Conservation (phyloP, 805 yeast genomes). For the Schizosaccharomyces cryophilus region DNA sequence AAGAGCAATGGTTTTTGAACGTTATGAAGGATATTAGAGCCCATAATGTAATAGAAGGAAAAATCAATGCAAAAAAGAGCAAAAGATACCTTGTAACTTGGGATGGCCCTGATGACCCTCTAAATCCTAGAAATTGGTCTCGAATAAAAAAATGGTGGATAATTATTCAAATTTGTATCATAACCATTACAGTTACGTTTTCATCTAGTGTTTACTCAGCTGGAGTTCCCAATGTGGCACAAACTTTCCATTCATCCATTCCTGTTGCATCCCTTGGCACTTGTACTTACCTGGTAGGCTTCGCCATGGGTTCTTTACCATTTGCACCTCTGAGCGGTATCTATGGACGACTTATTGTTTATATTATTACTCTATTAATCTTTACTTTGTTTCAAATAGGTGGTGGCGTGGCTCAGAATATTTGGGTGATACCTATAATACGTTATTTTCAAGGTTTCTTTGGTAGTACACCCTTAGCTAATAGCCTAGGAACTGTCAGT, state of each 20-base stretch:
- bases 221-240: background rate
- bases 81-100: constrained; percentile 5
- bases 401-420: constrained; percentile 25
- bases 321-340: constrained; percentile 43
- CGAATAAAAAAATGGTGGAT: constrained; percentile 17
- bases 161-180: constrained; percentile 11
- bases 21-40: too few species aligned
- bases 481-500: constrained; percentile 59
- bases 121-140: constrained; percentile 18
- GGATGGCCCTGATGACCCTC: constrained; percentile 15
- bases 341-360: constrained; percentile 43
- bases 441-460: constrained; percentile 55
- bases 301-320: constrained; percentile 20
- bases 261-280: constrained; percentile 38
- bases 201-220: background rate
- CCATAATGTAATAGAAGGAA: too few species aligned
- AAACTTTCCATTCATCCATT: constrained; percentile 26
- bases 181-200: constrained; percentile 4
- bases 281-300: constrained; percentile 32
- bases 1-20: too few species aligned
- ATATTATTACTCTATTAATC: constrained; percentile 20
- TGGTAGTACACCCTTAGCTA: constrained; percentile 62
- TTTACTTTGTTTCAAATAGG: constrained; percentile 10
- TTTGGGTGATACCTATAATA: constrained; percentile 34
- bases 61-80: too few species aligned